Conservation (phyloP, 2,329 filamentous ascomycete genomes). For the Aspergillus candidus region DNA sequence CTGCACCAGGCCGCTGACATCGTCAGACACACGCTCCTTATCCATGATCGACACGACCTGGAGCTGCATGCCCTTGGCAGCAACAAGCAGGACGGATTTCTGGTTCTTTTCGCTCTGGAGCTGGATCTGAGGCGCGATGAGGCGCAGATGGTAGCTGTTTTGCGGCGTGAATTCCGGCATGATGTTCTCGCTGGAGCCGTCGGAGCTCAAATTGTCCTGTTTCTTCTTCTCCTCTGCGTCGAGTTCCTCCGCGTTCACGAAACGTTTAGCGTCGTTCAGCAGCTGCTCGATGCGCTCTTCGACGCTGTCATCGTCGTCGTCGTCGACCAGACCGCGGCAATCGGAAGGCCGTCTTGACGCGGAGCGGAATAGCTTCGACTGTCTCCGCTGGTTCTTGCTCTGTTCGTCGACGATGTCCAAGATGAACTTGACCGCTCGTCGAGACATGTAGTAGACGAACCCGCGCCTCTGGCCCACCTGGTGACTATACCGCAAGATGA, state of each 20-base stretch:
- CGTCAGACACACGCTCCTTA: slow-evolving; percentile 83
- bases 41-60: slow-evolving; percentile 98
- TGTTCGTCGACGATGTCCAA: slow-evolving; percentile 96
- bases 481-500: slow-evolving; percentile 93
- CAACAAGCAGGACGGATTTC: slow-evolving; percentile 93
- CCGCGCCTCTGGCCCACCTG: slow-evolving; percentile 93
- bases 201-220: slow-evolving; percentile 26
- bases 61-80: slow-evolving; percentile 95
- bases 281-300: slow-evolving; percentile 83
- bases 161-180: slow-evolving; percentile 82
- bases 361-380: slow-evolving; percentile 28
- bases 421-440: slow-evolving; percentile 94
- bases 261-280: slow-evolving; percentile 74
- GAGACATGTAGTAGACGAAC: slow-evolving; percentile 96
- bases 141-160: slow-evolving; percentile 87
- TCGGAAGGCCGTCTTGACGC: slow-evolving; percentile 19
- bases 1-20: slow-evolving; percentile 91
- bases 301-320: slow-evolving; percentile 61
- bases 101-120: slow-evolving; percentile 97
- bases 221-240: slow-evolving; percentile 40
- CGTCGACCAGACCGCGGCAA: slow-evolving; percentile 32
- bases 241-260: slow-evolving; percentile 65
- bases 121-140: slow-evolving; percentile 97
- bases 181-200: slow-evolving; percentile 65
- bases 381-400: slow-evolving; percentile 59